Conservation (phyloP, 768 basidiomycete species). For the Heimioporus sp. region DNA sequence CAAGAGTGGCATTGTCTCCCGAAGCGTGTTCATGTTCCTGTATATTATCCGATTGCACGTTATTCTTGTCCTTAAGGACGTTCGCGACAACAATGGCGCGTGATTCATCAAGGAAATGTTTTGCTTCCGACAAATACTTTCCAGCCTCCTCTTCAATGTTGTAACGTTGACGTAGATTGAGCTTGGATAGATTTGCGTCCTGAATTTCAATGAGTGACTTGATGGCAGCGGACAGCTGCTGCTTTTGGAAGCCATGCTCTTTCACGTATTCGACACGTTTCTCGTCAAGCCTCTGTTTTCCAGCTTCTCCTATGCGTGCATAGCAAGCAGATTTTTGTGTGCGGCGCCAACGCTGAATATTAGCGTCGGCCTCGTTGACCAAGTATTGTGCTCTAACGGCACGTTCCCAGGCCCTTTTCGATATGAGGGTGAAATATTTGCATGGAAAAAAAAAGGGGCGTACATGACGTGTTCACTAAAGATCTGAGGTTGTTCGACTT, state of each 20-base stretch:
- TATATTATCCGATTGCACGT: neutral
- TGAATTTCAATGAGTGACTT: slow-evolving; percentile 22
- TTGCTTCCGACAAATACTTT: slow-evolving; percentile 25
- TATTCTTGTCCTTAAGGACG: slow-evolving; percentile 15
- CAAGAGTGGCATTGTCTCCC: neutral
- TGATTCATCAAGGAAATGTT: slow-evolving; percentile 21
- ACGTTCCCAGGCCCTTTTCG: slow-evolving; percentile 28
- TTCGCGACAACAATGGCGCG: slow-evolving; percentile 23
- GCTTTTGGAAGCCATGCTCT: slow-evolving; percentile 18
- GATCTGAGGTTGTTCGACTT: slow-evolving; percentile 16
- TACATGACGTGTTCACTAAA: slow-evolving; percentile 33
- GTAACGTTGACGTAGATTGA: slow-evolving; percentile 30
- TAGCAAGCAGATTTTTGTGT: slow-evolving; percentile 30
- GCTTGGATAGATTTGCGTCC: slow-evolving; percentile 17
- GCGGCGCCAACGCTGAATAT: slow-evolving; percentile 28
- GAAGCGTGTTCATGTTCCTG: neutral
- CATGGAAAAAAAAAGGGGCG: slow-evolving; percentile 2
- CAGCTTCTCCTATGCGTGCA: slow-evolving; percentile 29
- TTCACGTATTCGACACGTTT: slow-evolving; percentile 28
- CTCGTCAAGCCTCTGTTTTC: slow-evolving; percentile 27
- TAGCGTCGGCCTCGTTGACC: slow-evolving; percentile 27
- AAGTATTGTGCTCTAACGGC: slow-evolving; percentile 25
- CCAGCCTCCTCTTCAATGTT: slow-evolving; percentile 18
- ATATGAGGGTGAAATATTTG: neutral
- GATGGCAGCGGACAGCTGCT: slow-evolving; percentile 26